Percentiles rank a stretch among this genome's conserved stretches.
Evolutionary conservation across 2,329 filamentous ascomycete genomes (phyloP).

Genomic region (Fusarium anthophilum): DNA sequence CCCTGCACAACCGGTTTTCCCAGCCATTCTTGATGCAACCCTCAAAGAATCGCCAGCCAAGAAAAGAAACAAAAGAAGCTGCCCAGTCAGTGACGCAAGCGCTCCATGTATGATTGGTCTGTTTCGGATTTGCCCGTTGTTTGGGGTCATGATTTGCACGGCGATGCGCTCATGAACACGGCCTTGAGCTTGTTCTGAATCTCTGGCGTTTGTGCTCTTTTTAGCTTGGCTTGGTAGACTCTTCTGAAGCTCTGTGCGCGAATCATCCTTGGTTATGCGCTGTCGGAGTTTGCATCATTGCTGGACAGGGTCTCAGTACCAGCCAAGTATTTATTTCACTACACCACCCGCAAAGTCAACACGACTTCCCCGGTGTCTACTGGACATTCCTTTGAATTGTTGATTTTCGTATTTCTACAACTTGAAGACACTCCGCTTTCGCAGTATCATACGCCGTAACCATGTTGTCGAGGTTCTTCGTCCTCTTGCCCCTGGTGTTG

Average conservation of each 20-base stretch:
- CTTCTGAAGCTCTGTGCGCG: neutral
- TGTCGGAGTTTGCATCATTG: constrained; percentile 28
- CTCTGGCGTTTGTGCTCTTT: constrained; percentile 13
- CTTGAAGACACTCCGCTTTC: neutral
- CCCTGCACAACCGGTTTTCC: constrained; percentile 34
- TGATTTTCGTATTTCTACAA: constrained; percentile 3
- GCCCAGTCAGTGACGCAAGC: constrained; percentile 32
- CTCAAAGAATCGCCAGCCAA: neutral
- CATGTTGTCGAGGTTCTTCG: constrained; percentile 44
- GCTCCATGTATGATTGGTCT: constrained; percentile 13
- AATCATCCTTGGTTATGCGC: constrained; percentile 20
- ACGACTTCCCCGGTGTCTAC: neutral
- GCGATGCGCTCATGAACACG: constrained; percentile 33
- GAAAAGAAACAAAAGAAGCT: constrained; percentile 18
- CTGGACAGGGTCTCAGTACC: constrained; percentile 1
- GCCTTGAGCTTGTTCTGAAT: constrained; percentile 16
- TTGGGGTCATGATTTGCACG: constrained; percentile 37
- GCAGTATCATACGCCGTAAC: neutral
- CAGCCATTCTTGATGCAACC: constrained; percentile 7
- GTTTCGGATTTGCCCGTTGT: constrained; percentile 15
- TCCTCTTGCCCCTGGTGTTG: constrained; percentile 50
- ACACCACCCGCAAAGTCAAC: constrained; percentile 5
- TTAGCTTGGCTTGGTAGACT: neutral
- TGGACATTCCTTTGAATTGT: constrained; percentile 8
- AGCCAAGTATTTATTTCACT: constrained; percentile 25